Evolutionary conservation across 768 basidiomycete species (phyloP).

Genomic region (Sarcodon aspratus): DNA sequence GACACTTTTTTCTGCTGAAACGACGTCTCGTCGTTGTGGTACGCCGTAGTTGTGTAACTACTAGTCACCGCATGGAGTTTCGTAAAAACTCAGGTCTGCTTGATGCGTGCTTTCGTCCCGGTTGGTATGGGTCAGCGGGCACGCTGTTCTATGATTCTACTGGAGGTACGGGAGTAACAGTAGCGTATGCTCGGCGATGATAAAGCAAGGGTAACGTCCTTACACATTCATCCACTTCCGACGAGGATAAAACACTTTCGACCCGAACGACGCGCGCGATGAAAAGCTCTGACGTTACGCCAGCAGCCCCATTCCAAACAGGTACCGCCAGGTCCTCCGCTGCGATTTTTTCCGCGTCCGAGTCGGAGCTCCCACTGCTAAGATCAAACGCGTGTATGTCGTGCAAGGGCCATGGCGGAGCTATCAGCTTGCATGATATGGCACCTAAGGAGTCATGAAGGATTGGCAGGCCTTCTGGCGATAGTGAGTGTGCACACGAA

Average conservation of each 20-base stretch:
- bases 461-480: conserved; percentile 46
- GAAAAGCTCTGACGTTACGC: conserved; percentile 58
- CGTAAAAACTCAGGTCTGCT: too few species aligned
- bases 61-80: too few species aligned
- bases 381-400: conserved; percentile 30
- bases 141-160: too few species aligned
- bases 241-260: conserved; percentile 23
- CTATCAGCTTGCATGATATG: conserved; percentile 59
- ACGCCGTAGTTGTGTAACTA: too few species aligned
- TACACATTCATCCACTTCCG: conserved; percentile 9
- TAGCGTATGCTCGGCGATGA: conserved; percentile 49
- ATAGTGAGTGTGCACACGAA: conserved; percentile 26
- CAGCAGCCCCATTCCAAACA: conserved; percentile 15
- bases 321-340: too few species aligned
- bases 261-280: conserved; percentile 70
- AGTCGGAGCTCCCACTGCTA: conserved; percentile 6
- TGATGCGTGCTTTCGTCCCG: too few species aligned
- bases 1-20: too few species aligned
- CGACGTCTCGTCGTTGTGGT: too few species aligned
- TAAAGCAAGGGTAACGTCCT: conserved; percentile 50
- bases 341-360: background rate
- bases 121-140: too few species aligned
- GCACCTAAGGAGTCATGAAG: conserved; percentile 54
- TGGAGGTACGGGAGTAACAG: conserved; percentile 14
- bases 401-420: conserved; percentile 48